Base-by-base conservation (phyloP, 768 basidiomycete species). In the Filobasidium floriforme region DNA sequence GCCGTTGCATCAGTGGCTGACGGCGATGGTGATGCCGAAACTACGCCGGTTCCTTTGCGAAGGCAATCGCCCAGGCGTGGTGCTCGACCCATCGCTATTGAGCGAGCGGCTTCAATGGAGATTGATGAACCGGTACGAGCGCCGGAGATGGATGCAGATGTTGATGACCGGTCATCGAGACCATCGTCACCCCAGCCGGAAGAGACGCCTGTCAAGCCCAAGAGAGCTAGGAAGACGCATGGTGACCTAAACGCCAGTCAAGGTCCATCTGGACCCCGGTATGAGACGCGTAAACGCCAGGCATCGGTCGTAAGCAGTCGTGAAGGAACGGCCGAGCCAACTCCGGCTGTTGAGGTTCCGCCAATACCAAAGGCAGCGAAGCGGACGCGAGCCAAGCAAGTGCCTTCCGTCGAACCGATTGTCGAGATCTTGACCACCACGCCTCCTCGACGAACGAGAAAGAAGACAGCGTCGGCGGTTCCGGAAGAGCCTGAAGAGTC, bases 391-490 rank as follows among this genome's bases (percentile, higher is more conserved):
- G 54, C 54, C 5, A 24, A 57, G 29, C 54, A 22, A 24, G 7
- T 22, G 41, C 63, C 54, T 59, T 41, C 59, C 15, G 59, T 18
- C 37, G 46, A 49, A 22, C 46, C 46, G 46, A 18, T 18, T 49
- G 46, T 49, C 5, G 46, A 49, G 46, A 49, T 49, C 46, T 49
- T 49, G 46, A 37, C 59, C 59, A n/a, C 59, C 9, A 29, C 40
- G 6, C 59, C 32, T 2, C 28, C 32, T 40, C 59, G 32, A 15
- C 12, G 55, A 57, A 32, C 55, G 14, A 14, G 55, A 32, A 5
- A 57, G 32, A 43, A 43, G 32, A 60, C 29, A 29, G 29, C 37
- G 29, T 60, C 54, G 19, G 29, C 26, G 14, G 54, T n/a, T 26
- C 54, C 22, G 26, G 15, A 32, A 15, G 54, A 26, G 15, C 7